Evolutionary conservation across 441 rosid species (phyloP), one percentile per base, ranked within the genome.

Genomic region (Eutrema salsugineum): DNA sequence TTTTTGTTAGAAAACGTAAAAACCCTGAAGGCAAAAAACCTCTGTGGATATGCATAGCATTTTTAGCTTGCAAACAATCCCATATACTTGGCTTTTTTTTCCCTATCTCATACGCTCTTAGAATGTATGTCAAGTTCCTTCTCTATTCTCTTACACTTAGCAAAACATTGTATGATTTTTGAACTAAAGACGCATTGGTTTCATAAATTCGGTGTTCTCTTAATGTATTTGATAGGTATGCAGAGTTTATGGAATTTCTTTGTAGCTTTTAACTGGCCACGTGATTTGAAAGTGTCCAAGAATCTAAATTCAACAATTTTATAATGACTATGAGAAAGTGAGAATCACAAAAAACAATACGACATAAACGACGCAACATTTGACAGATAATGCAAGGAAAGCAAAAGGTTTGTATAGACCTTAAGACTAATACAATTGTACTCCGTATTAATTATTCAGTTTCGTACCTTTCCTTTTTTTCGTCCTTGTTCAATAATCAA

Each of bases 201-300:
- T 24, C 12, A 19, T 19, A 47, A 17, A 8, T 17, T 8, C 10
- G 17, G 14, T n/a, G n/a, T n/a, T n/a, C 7, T 27, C 51, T 15
- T 44, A 8, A 28, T 15, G 19, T 6, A n/a, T 43, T 6, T 43
- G 48, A 43, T 43, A n/a, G 48, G 38, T 28, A 62, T 40, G 11
- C 14, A 43, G 47, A 51, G 11, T 24, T 2, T 24, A 24, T 24
- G 27, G 27, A 24, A 24, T 54, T 17, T 40, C 11, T 32, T 12
- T 32, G 39, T 35, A 16, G 39, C 20, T 24, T 71, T 72, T 14
- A 33, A 24, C 70, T 33, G 19, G 70, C 64, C 77, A 73, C 77
- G 77, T 65, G 71, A 73, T n/a, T 48, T 22, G 60, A 65, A 73
- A 71, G 66, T 65, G 71, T 16, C 51, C 57, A 48, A 56, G 71